These are phyloP conservation scores for Polytolypa hystricis DNA, from an alignment of 2,329 filamentous ascomycete genomes.

Conservation along the genomic window DNA sequence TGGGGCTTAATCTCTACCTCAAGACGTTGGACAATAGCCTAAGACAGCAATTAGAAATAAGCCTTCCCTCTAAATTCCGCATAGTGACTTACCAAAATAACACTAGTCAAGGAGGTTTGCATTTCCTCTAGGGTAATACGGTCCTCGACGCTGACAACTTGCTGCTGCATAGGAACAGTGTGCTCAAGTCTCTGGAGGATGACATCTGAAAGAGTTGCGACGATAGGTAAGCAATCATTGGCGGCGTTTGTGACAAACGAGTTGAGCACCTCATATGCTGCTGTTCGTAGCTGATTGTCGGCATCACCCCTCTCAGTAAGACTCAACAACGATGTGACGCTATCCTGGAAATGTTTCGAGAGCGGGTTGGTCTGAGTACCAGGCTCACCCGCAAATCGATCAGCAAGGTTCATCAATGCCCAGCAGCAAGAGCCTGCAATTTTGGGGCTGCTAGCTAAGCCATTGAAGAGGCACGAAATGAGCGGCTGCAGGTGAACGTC, in stretches of 20 bases:
- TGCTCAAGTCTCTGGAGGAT: constrained; percentile 85
- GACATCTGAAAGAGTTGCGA: constrained; percentile 75
- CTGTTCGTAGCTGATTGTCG: constrained; percentile 83
- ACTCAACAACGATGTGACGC: constrained; percentile 70
- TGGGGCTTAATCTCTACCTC: constrained; percentile 85
- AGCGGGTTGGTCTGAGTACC: constrained; percentile 70
- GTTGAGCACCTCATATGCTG: constrained; percentile 93
- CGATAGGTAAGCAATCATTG: constrained; percentile 67
- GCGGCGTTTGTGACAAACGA: constrained; percentile 87
- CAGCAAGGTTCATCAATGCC: constrained; percentile 96
- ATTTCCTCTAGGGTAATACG: constrained; percentile 93
- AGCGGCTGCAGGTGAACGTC: constrained; percentile 69
- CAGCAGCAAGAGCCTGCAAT: constrained; percentile 98
- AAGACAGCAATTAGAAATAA: constrained; percentile 9
- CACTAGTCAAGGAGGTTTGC: constrained; percentile 88
- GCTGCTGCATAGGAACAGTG: constrained; percentile 76
- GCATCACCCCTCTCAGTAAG: constrained; percentile 75
- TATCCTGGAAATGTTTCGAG: constrained; percentile 86
- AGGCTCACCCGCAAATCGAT: constrained; percentile 82
- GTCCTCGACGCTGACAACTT: constrained; percentile 95
- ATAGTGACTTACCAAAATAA: constrained; percentile 62
- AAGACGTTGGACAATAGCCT: constrained; percentile 75
- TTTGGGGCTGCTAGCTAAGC: constrained; percentile 81
- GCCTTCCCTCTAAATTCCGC: too few species aligned
- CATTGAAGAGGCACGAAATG: constrained; percentile 80